Conservation (phyloP, 2,329 filamentous ascomycete species). For the Sporothrix pseudoabietina region DNA sequence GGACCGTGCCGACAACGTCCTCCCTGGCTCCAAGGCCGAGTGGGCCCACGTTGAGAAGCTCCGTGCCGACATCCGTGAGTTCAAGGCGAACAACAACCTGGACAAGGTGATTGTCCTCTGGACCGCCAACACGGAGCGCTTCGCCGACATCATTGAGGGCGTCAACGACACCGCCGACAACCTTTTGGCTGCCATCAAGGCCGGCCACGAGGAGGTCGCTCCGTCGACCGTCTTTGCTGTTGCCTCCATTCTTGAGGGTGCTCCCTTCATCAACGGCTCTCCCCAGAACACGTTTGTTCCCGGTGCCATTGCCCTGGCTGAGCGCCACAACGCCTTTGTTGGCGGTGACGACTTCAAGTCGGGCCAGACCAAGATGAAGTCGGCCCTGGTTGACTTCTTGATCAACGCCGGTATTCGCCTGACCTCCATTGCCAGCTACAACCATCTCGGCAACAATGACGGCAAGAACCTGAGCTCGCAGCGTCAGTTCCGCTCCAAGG, state of each 20-base stretch:
- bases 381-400: conserved; percentile 94
- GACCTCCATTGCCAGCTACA: conserved; percentile 98
- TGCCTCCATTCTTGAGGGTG: conserved; percentile 84
- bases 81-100: conserved; percentile 80
- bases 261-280: conserved; percentile 98
- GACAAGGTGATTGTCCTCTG: conserved; percentile 98
- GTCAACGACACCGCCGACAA: conserved; percentile 98
- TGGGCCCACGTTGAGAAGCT: conserved; percentile 89
- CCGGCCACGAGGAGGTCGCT: conserved; percentile 85
- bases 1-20: conserved; percentile 87
- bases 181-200: conserved; percentile 81
- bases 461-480: conserved; percentile 98
- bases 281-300: conserved; percentile 99
- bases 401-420: conserved; percentile 99
- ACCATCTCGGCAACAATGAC: conserved; percentile 99
- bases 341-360: conserved; percentile 99
- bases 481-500: conserved; percentile 98
- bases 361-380: conserved; percentile 99
- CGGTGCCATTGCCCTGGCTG: conserved; percentile 84
- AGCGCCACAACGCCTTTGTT: conserved; percentile 85
- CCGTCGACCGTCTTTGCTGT: conserved; percentile 96
- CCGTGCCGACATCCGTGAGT: conserved; percentile 89
- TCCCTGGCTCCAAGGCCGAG: conserved; percentile 81
- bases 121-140: conserved; percentile 99
- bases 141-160: conserved; percentile 80